A percentile compares a stretch with the other conserved stretches of the same genome.
These are phyloP conservation scores for Pseudozyma sp. DNA, from an alignment of 1,284 basidiomycete species.

Conservation along the genomic window DNA sequence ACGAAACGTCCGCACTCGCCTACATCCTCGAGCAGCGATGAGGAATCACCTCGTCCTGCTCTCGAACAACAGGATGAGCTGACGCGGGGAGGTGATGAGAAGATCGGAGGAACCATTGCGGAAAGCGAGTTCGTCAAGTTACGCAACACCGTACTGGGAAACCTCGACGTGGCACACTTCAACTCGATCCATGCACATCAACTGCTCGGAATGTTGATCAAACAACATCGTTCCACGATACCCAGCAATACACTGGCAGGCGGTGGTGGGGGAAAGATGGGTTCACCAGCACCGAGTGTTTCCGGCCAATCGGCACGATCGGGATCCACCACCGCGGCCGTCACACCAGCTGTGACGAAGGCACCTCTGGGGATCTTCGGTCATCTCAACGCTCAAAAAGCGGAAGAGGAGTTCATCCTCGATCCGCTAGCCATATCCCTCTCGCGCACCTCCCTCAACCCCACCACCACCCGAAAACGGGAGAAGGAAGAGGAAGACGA, in stretches of 20 bases:
- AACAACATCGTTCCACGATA: conserved; percentile 25
- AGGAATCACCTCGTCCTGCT: neutral
- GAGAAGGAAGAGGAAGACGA: conserved; percentile 18
- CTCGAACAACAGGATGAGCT: neutral
- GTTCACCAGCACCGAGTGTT: conserved; percentile 27
- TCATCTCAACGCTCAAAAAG: conserved; percentile 13
- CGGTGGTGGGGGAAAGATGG: conserved; percentile 18
- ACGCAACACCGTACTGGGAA: conserved; percentile 45
- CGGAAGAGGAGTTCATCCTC: conserved; percentile 46
- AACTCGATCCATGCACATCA: conserved; percentile 60
- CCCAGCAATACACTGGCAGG: neutral
- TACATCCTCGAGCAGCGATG: conserved; percentile 1
- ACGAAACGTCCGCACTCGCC: neutral
- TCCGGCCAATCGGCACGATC: conserved; percentile 26
- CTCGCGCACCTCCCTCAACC: conserved; percentile 22
- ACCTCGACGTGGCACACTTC: conserved; percentile 54
- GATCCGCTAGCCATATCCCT: conserved; percentile 42
- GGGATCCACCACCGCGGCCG: neutral
- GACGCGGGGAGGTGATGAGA: neutral
- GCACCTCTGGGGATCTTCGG: conserved; percentile 36
- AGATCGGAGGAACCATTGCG: conserved; percentile 43
- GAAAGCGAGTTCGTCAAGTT: conserved; percentile 55
- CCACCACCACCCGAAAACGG: conserved; percentile 7
- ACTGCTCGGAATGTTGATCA: conserved; percentile 55
- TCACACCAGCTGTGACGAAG: neutral